Evolutionary conservation across 768 basidiomycete genomes (phyloP).

Genomic region (Suillus subalutaceus): DNA sequence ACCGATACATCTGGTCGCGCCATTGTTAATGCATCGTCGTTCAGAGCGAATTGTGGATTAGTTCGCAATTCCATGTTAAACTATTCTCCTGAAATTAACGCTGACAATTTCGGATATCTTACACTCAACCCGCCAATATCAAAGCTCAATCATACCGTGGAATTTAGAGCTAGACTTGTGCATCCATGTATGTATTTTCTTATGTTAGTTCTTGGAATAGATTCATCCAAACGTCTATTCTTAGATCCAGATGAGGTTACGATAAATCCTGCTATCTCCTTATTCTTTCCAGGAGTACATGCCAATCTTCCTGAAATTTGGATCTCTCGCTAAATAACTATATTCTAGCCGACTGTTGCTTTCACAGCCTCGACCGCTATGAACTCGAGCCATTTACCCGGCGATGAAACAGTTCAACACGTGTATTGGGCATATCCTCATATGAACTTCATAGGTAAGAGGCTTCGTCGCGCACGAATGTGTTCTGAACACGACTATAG

Average conservation of each 20-base stretch:
- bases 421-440: slow-evolving; percentile 1
- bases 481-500: not conserved
- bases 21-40: slow-evolving; percentile 18
- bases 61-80: slow-evolving; percentile 6
- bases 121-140: not conserved
- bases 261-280: not conserved
- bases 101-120: not conserved
- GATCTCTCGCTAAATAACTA: not conserved
- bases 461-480: not conserved
- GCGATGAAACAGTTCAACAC: slow-evolving; percentile 1
- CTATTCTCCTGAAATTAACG: not conserved
- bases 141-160: slow-evolving; percentile 10
- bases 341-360: slow-evolving; percentile 4
- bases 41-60: slow-evolving; percentile 15
- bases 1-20: not conserved
- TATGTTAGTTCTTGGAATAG: not conserved
- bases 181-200: slow-evolving; percentile 1
- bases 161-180: not conserved
- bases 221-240: not conserved
- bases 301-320: not conserved
- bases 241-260: not conserved
- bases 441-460: not conserved
- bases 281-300: slow-evolving; percentile 3
- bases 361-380: slow-evolving; percentile 18
- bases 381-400: slow-evolving; percentile 7